These are phyloP conservation scores for Macrophomina tecta DNA, from an alignment of 2,329 filamentous ascomycete genomes.

Conservation along the genomic window DNA sequence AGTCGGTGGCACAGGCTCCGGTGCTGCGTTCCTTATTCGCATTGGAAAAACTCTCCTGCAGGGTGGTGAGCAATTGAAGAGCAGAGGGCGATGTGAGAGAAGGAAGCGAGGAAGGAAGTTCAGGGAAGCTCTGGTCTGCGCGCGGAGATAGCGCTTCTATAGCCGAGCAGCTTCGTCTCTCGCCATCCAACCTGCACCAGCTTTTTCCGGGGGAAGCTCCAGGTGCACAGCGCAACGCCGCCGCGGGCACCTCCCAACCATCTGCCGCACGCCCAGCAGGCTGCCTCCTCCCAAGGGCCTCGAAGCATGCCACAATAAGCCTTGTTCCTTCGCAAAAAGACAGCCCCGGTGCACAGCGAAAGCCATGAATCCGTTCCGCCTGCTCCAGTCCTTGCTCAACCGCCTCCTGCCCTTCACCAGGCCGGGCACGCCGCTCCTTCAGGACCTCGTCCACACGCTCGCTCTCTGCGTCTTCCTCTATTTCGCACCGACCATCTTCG, in stretches of 20 bases:
- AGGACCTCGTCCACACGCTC: slow-evolving; percentile 54
- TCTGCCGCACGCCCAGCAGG: not conserved
- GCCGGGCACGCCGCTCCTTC: slow-evolving; percentile 52
- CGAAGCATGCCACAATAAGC: slow-evolving; percentile 12
- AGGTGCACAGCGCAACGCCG: not conserved
- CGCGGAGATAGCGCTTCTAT: slow-evolving; percentile 12
- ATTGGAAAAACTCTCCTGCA: not conserved
- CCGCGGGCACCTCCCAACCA: not conserved
- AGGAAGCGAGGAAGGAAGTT: not conserved
- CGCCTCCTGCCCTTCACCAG: slow-evolving; percentile 56
- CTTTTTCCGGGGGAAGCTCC: slow-evolving; percentile 8
- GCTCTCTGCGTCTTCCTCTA: slow-evolving; percentile 53
- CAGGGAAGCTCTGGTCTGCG: not conserved
- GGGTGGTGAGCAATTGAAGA: not conserved
- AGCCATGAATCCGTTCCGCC: slow-evolving; percentile 19
- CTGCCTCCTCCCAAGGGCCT: too few species aligned
- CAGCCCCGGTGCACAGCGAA: too few species aligned
- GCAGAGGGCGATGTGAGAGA: not conserved
- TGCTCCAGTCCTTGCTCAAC: slow-evolving; percentile 41
- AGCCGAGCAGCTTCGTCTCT: slow-evolving; percentile 10
- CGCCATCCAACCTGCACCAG: not conserved
- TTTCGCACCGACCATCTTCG: slow-evolving; percentile 53
- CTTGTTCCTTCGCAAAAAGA: not conserved
- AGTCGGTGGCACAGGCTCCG: not conserved
- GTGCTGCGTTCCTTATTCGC: not conserved